These are phyloP conservation scores for Exophiala viscosa DNA, from an alignment of 2,329 filamentous ascomycete species.

Conservation along the genomic window DNA sequence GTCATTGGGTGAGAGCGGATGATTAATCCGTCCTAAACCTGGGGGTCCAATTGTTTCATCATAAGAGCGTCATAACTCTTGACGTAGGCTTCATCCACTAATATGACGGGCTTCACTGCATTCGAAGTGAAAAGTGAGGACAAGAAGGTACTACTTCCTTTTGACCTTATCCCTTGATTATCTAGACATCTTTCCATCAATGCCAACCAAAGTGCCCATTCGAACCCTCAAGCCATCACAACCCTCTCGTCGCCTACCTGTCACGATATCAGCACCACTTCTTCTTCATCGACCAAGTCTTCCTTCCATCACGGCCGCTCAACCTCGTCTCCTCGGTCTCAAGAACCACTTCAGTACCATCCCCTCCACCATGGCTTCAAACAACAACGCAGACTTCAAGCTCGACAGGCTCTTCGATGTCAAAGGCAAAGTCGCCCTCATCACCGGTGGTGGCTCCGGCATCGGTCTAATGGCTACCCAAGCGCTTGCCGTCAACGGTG, in stretches of 20 bases:
- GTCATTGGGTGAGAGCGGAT: not conserved
- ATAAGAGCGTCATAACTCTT: conserved; percentile 9
- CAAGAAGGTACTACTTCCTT: not conserved
- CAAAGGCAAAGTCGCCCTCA: conserved; percentile 53
- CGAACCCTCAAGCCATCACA: conserved; percentile 1
- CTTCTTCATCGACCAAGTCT: not conserved
- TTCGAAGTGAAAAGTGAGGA: not conserved
- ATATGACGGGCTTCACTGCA: no score
- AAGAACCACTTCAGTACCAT: conserved; percentile 18
- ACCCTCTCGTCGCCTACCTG: not conserved
- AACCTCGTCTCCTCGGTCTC: conserved; percentile 12
- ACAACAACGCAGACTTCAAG: conserved; percentile 24
- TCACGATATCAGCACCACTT: conserved; percentile 2
- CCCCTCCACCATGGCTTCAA: conserved; percentile 16
- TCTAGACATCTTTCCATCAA: not conserved
- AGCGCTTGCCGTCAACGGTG: conserved; percentile 56
- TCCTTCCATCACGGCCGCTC: conserved; percentile 12
- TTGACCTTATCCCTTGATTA: not conserved
- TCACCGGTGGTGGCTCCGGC: conserved; percentile 61
- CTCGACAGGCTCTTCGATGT: conserved; percentile 53
- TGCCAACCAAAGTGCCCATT: conserved; percentile 5
- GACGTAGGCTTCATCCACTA: not conserved
- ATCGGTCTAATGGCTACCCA: conserved; percentile 64
- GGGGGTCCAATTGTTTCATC: conserved; percentile 5
- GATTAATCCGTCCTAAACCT: not conserved